phyloP scores from a whole-genome alignment of 1,284 basidiomycete species.

The Anthracocystis walkeri region DNA sequence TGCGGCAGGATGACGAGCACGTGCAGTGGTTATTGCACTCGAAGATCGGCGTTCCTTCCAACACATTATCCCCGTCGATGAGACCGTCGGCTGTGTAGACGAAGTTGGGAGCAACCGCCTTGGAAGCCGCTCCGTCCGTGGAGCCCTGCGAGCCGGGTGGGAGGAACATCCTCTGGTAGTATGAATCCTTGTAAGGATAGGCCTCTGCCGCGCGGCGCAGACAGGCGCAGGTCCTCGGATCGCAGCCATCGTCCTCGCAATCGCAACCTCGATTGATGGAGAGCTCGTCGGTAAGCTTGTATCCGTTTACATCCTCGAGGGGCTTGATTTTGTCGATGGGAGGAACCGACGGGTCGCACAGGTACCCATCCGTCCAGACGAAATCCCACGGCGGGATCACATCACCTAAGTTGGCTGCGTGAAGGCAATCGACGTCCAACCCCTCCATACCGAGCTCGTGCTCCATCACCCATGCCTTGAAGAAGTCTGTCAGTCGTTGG shows the following conservation, averaged over 20 bases:
- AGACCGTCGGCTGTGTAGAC: conserved; percentile 41
- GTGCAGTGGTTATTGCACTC: conserved; percentile 87
- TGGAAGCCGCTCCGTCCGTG: not conserved
- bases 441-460: conserved; percentile 29
- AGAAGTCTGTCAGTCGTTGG: conserved; percentile 16
- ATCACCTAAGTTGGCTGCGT: conserved; percentile 22
- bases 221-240: conserved; percentile 53
- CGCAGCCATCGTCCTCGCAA: conserved; percentile 51
- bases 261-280: conserved; percentile 35
- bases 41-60: conserved; percentile 75
- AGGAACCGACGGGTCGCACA: conserved; percentile 35
- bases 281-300: conserved; percentile 38
- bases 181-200: conserved; percentile 13
- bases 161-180: conserved; percentile 28
- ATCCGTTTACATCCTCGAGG: conserved; percentile 19
- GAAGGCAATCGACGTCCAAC: conserved; percentile 26
- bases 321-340: conserved; percentile 12
- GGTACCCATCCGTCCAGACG: conserved; percentile 44
- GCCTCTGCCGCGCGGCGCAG: conserved; percentile 28
- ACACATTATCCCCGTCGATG: conserved; percentile 8
- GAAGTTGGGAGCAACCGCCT: conserved; percentile 14
- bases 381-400: conserved; percentile 59
- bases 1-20: conserved; percentile 81
- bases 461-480: conserved; percentile 40
- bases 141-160: not conserved